These are phyloP conservation scores for Geosmithia putterillii DNA, from an alignment of 2,329 filamentous ascomycete species.

Conservation along the genomic window DNA sequence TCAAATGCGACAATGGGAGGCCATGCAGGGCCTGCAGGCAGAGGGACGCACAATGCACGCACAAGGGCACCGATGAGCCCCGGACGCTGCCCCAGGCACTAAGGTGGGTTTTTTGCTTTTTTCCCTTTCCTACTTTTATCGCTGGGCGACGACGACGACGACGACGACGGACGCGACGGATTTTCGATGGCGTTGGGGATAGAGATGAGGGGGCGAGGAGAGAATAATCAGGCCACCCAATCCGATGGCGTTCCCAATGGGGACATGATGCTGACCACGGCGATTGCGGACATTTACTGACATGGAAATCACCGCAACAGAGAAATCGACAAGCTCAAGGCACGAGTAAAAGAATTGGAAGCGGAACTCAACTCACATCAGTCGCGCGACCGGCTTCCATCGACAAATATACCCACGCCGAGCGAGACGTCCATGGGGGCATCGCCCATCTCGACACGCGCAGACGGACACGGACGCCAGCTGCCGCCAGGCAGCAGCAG, in stretches of 20 bases:
- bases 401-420: constrained; percentile 3
- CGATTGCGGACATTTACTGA: too few species aligned
- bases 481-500: neutral
- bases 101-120: constrained; percentile 1
- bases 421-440: constrained; percentile 2
- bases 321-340: constrained; percentile 22
- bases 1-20: constrained; percentile 15
- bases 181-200: too few species aligned
- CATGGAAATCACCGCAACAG: constrained; percentile 1
- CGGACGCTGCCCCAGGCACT: constrained; percentile 7
- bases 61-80: constrained; percentile 4
- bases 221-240: too few species aligned
- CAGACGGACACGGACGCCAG: neutral
- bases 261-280: too few species aligned
- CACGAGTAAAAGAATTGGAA: constrained; percentile 16
- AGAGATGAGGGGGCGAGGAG: too few species aligned
- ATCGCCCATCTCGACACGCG: neutral
- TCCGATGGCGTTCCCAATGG: too few species aligned
- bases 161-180: too few species aligned
- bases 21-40: constrained; percentile 12
- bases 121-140: neutral
- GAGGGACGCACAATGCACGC: constrained; percentile 4
- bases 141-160: neutral
- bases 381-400: constrained; percentile 2
- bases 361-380: constrained; percentile 5